These are phyloP conservation scores for Lophium mytilinum DNA, from an alignment of 495 filamentous ascomycete genomes.

Conservation along the genomic window DNA sequence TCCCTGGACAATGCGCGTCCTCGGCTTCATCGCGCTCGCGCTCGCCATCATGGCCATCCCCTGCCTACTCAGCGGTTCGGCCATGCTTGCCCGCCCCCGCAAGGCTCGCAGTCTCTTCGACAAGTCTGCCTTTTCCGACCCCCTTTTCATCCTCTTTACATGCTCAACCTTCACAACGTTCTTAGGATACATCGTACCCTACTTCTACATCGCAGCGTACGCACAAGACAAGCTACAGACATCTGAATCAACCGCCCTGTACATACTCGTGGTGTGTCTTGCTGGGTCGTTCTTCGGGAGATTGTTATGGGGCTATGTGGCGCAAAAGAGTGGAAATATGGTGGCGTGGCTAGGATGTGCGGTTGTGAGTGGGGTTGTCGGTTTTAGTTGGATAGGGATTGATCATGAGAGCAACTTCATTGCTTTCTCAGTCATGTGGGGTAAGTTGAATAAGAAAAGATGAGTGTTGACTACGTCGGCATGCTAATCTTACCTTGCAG, in stretches of 20 bases:
- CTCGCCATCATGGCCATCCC: constrained; percentile 13
- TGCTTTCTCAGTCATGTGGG: constrained; percentile 21
- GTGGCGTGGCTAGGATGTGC: constrained; percentile 14
- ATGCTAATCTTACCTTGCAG: neutral
- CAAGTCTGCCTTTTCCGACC: constrained; percentile 11
- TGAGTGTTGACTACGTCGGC: neutral
- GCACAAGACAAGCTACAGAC: constrained; percentile 14
- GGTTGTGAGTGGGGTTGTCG: constrained; percentile 9
- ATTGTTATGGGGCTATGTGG: constrained; percentile 8
- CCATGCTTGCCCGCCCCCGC: constrained; percentile 9
- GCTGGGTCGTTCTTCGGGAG: constrained; percentile 19
- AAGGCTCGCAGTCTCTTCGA: constrained; percentile 20
- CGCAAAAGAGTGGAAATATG: constrained; percentile 18
- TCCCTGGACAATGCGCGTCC: constrained; percentile 24
- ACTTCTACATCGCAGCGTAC: constrained; percentile 24
- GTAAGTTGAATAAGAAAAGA: neutral
- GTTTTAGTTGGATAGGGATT: constrained; percentile 16
- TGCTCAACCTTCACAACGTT: constrained; percentile 21
- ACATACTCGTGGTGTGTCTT: constrained; percentile 12
- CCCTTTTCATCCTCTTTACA: constrained; percentile 20
- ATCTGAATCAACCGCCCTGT: constrained; percentile 12
- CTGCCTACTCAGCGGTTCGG: constrained; percentile 10
- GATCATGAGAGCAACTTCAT: constrained; percentile 11
- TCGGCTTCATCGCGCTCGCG: constrained; percentile 22
- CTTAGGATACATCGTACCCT: constrained; percentile 20